Evolutionary conservation across 495 filamentous ascomycete genomes (phyloP).

Genomic region (Lichenothelia convexa): DNA sequence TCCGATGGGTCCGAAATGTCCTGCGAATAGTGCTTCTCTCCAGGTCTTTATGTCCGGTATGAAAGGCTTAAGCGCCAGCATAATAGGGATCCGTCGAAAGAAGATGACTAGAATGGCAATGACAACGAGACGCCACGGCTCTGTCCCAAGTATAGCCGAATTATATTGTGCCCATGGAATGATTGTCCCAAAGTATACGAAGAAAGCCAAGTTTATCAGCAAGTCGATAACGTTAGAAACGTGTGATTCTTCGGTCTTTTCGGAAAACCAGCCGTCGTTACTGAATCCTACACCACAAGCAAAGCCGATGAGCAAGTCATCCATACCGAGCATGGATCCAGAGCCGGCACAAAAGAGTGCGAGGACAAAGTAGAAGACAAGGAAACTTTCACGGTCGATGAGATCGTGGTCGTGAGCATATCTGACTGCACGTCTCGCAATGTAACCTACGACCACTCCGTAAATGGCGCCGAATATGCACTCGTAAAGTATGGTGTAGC

Average conservation of each 20-base stretch:
- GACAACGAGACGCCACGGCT: constrained; percentile 75
- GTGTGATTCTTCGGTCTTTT: constrained; percentile 96
- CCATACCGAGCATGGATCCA: constrained; percentile 77
- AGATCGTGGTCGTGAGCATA: constrained; percentile 66
- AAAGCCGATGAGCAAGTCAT: constrained; percentile 95
- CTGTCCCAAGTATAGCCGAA: constrained; percentile 41
- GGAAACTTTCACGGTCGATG: constrained; percentile 91
- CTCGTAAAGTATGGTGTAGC: constrained; percentile 82
- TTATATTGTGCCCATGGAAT: constrained; percentile 90
- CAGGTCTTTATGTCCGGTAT: constrained; percentile 97
- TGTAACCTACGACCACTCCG: constrained; percentile 75
- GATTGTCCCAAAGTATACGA: constrained; percentile 93
- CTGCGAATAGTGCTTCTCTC: constrained; percentile 94
- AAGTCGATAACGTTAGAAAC: constrained; percentile 99
- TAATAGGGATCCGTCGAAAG: constrained; percentile 91
- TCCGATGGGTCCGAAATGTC: constrained; percentile 95
- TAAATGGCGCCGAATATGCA: constrained; percentile 85
- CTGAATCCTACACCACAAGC: constrained; percentile 91
- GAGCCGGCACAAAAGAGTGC: constrained; percentile 94
- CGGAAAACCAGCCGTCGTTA: constrained; percentile 96
- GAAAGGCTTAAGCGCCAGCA: constrained; percentile 77
- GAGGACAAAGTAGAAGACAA: constrained; percentile 96
- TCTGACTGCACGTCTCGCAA: constrained; percentile 78
- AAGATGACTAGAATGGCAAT: constrained; percentile 84
- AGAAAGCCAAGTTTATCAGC: constrained; percentile 90